Base-by-base conservation (phyloP, 139 green algal species). In the Tetraselmis striata region DNA sequence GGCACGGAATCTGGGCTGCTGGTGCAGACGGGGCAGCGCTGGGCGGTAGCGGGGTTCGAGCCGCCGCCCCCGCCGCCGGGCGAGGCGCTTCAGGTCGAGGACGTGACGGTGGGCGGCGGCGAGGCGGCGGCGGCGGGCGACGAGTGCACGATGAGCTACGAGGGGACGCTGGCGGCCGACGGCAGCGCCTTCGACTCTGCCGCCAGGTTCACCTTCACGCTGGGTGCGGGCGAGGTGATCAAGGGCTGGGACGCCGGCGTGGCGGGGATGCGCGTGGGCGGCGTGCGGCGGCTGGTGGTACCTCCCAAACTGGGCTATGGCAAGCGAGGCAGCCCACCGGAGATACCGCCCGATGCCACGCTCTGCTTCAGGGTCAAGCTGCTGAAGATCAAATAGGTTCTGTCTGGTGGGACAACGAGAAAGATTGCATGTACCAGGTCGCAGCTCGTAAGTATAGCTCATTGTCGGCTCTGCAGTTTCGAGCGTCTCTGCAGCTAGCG, bases 181-280 rank as follows among this genome's bases (percentile, higher is more conserved):
- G 45, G 45, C 18, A 67, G 45, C 45, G 5, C 11, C 45, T 67
- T 67, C 45, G 45, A 67, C 45, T 25, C 5, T 25, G 45, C 45
- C 11, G 45, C 45, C 45, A 67, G 18, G 29, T 80, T 80, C 29
- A 28, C 77, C 18, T 80, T 80, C 77, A 80, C 45, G 45, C 45
- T 67, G 5, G 45, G 45, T 18, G 45, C 45, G 18, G 85, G 85
- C 79, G 85, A 89, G 32, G 85, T 89, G 59, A 90, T 87, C 30
- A 84, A 86, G 76, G 86, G 83, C 45, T 90, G 86, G 83, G 83
- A 90, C 78, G 59, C 81, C 5, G 83, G 83, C 76, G 80, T 90
- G 28, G 30, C 78, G 32, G 87, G 87, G 31, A 91, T 91, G 87
- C 79, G 87, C 28, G 87, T 89, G 30, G 87, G 87, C 28, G 87